These are phyloP conservation scores for Chlorella sp. DNA, from an alignment of 139 green algal species.

Conservation along the genomic window DNA sequence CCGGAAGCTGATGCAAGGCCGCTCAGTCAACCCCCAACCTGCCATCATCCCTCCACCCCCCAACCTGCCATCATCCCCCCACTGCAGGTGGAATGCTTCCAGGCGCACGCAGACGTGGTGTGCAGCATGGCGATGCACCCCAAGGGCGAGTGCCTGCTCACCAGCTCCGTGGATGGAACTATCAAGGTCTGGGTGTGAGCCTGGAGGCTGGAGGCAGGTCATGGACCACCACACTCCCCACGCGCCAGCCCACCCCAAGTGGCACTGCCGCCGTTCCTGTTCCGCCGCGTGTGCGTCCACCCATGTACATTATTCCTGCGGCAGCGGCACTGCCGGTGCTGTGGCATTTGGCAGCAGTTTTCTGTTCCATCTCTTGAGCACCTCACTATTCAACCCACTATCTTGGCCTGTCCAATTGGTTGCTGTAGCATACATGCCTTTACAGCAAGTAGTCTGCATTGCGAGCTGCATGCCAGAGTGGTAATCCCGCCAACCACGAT, in stretches of 20 bases:
- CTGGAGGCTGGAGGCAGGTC: background rate
- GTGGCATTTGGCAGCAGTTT: background rate
- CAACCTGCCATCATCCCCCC: no score
- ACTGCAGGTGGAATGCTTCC: slow-evolving; percentile 50
- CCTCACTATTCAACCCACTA: no score
- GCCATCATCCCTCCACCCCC: no score
- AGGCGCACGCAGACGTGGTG: slow-evolving; percentile 75
- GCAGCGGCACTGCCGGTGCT: background rate
- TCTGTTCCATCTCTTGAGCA: background rate
- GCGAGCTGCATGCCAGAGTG: no score
- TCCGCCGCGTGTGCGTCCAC: background rate
- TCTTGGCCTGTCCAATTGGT: no score
- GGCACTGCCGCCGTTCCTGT: background rate
- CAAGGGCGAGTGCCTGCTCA: slow-evolving; percentile 70
- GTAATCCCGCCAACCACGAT: no score
- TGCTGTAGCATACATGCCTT: no score
- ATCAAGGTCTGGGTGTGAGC: slow-evolving; percentile 76
- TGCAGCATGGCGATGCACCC: slow-evolving; percentile 82
- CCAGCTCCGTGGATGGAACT: slow-evolving; percentile 75
- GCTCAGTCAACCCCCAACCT: no score
- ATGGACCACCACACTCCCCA: background rate
- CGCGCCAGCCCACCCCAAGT: background rate
- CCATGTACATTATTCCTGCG: no score
- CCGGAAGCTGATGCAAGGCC: no score
- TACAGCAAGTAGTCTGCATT: no score